Percentiles rank a stretch among this genome's conserved stretches.
Conservation (phyloP, 495 filamentous ascomycete species). For the Neurospora hispaniola region DNA sequence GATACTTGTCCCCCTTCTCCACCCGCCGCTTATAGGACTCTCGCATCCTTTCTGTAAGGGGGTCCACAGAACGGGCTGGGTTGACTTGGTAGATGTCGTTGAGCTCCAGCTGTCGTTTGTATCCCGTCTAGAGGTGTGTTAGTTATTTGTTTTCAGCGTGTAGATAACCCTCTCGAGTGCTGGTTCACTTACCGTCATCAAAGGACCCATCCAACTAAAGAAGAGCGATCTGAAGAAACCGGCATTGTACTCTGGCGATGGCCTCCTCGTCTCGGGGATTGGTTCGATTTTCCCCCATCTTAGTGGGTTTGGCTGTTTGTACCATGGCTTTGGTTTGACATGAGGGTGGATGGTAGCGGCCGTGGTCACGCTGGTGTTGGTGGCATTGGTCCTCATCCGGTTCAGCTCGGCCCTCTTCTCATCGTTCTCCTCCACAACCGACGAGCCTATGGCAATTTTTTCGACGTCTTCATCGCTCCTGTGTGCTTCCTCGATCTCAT, state of each 20-base stretch:
- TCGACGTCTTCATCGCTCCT: constrained; percentile 4
- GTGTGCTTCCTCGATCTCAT: constrained; percentile 3
- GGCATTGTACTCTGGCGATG: constrained; percentile 49
- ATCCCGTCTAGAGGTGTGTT: constrained; percentile 47
- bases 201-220: constrained; percentile 58
- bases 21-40: constrained; percentile 57
- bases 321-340: constrained; percentile 43
- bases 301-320: constrained; percentile 51
- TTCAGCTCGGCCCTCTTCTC: constrained; percentile 23
- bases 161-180: not conserved
- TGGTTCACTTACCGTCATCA: constrained; percentile 49
- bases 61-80: constrained; percentile 59
- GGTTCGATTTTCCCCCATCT: constrained; percentile 49
- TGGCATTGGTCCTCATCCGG: constrained; percentile 33
- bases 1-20: constrained; percentile 56
- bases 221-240: constrained; percentile 48
- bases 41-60: constrained; percentile 52
- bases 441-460: not conserved
- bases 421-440: constrained; percentile 2
- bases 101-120: constrained; percentile 70
- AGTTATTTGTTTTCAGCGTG: not conserved
- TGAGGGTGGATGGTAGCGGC: constrained; percentile 17
- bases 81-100: constrained; percentile 86
- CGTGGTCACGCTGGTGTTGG: constrained; percentile 32
- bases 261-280: constrained; percentile 43